Evolutionary conservation across 1,139 yeast genomes (phyloP).

Genomic region (Yamadazyma aaseri): DNA sequence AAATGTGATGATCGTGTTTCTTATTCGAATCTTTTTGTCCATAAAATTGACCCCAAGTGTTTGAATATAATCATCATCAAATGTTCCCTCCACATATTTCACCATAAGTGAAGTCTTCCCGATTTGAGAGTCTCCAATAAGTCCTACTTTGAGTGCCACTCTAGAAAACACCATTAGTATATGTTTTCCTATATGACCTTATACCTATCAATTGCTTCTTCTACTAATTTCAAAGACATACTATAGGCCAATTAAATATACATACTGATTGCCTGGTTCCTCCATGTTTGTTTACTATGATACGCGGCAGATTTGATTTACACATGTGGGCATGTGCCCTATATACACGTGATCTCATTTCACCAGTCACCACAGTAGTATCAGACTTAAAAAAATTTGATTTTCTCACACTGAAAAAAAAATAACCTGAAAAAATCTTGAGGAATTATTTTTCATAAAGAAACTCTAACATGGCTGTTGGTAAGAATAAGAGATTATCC

Average conservation of each 20-base stretch:
- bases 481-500: constrained; percentile 54
- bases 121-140: constrained; percentile 96
- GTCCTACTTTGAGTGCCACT: constrained; percentile 86
- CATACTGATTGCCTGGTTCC: constrained; percentile 40
- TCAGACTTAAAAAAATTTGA: neutral
- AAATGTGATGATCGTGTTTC: constrained; percentile 87
- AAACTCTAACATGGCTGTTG: constrained; percentile 43
- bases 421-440: constrained; percentile 3
- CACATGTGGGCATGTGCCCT: too few relatives aligned
- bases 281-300: constrained; percentile 14
- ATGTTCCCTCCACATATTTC: constrained; percentile 91
- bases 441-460: constrained; percentile 8
- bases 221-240: too few relatives aligned
- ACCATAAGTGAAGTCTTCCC: constrained; percentile 98
- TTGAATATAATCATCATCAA: constrained; percentile 90
- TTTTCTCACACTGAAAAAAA: constrained; percentile 4
- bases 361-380: neutral
- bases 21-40: constrained; percentile 85
- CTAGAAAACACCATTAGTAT: constrained; percentile 23
- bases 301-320: too few relatives aligned
- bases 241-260: too few relatives aligned
- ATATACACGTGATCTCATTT: too few relatives aligned
- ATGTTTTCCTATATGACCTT: too few relatives aligned
- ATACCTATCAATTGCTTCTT: too few relatives aligned
- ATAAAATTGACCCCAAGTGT: constrained; percentile 94